A percentile compares a stretch with the other conserved stretches of the same genome.
Conservation (phyloP, 768 basidiomycete genomes). For the Hypsizygus marmoreus region DNA sequence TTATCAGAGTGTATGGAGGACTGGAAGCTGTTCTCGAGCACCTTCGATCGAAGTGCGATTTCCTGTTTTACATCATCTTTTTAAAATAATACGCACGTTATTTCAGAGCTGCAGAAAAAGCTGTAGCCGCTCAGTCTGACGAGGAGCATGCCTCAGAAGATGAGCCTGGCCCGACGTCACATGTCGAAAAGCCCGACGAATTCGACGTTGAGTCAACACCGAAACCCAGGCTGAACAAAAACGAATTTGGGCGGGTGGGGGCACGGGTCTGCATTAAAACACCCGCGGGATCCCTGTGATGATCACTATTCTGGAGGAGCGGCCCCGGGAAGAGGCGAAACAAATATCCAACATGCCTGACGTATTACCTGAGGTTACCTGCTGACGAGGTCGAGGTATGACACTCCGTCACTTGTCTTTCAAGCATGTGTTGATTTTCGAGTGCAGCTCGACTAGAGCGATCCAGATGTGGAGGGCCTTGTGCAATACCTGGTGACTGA, state of each 20-base stretch:
- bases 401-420: too few species aligned
- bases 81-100: conserved; percentile 1
- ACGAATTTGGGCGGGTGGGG: conserved; percentile 66
- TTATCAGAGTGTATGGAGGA: conserved; percentile 78
- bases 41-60: conserved; percentile 70
- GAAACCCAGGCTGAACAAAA: conserved; percentile 40
- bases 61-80: not conserved
- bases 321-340: conserved; percentile 97
- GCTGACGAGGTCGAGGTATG: conserved; percentile 82
- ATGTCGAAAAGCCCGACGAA: conserved; percentile 42
- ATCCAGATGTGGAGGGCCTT: conserved; percentile 90
- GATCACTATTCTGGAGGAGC: conserved; percentile 86
- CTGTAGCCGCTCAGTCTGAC: conserved; percentile 32
- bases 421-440: conserved; percentile 1
- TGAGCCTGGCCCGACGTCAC: conserved; percentile 47
- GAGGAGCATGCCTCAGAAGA: conserved; percentile 26
- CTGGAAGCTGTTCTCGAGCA: conserved; percentile 76
- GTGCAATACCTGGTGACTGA: conserved; percentile 91
- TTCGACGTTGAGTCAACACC: conserved; percentile 29
- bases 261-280: too few species aligned
- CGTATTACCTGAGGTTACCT: conserved; percentile 72
- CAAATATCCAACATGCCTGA: conserved; percentile 88
- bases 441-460: conserved; percentile 87
- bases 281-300: conserved; percentile 81
- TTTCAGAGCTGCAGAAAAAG: conserved; percentile 49